phyloP scores from a whole-genome alignment of 202 grass and related monocot genomes.

The Cymbopogon flexuosus region DNA sequence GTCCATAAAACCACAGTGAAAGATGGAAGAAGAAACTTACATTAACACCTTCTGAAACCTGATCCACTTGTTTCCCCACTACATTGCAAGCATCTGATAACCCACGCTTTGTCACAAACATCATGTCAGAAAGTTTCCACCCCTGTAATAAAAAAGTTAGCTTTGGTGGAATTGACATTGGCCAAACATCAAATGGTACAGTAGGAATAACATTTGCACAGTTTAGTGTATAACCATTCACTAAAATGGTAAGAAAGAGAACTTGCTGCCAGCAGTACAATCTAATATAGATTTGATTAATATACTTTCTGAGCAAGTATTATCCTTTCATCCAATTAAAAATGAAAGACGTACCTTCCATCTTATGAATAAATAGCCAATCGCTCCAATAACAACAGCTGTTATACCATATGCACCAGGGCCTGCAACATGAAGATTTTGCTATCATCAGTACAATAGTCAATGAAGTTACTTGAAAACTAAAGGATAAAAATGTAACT shows the following conservation, averaged over 20 bases:
- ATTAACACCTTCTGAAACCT: conserved; percentile 71
- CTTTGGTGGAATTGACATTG: conserved; percentile 21
- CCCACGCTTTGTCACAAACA: conserved; percentile 84
- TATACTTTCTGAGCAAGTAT: not conserved
- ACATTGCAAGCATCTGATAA: conserved; percentile 65
- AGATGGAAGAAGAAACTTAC: conserved; percentile 46
- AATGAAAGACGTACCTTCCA: conserved; percentile 66
- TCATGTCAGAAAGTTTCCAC: conserved; percentile 91
- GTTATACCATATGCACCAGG: conserved; percentile 60
- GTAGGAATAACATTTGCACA: not conserved
- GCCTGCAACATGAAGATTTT: conserved; percentile 35
- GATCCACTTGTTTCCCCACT: conserved; percentile 80
- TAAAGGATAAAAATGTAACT: not conserved
- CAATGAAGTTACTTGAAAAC: not conserved
- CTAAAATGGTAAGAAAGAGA: not conserved
- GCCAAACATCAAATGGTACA: conserved; percentile 16
- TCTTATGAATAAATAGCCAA: conserved; percentile 71
- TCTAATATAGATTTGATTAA: not conserved
- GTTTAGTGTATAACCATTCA: not conserved
- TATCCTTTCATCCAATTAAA: not conserved
- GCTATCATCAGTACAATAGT: conserved; percentile 6
- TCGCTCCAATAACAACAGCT: conserved; percentile 60
- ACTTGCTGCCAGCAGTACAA: not conserved
- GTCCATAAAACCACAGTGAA: not conserved
- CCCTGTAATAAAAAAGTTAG: conserved; percentile 49